A percentile compares a stretch with the other conserved stretches of the same genome.
These are phyloP conservation scores for Gloeopeniophorella convolvens DNA, from an alignment of 768 basidiomycete genomes.

Conservation along the genomic window DNA sequence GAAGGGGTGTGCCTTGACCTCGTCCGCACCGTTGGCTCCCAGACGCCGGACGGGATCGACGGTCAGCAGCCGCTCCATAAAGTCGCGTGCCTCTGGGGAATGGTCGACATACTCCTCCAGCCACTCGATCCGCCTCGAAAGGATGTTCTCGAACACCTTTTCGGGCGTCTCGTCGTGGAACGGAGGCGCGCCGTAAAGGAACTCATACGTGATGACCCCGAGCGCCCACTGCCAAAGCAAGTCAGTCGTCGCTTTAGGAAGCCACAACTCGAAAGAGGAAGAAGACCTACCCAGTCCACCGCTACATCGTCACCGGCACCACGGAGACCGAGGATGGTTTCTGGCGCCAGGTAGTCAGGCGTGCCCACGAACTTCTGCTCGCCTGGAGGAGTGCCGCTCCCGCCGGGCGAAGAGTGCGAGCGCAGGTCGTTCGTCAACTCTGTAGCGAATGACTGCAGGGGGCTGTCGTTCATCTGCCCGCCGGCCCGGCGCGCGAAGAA, in stretches of 20 bases:
- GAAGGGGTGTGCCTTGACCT: conserved; percentile 90
- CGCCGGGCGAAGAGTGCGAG: conserved; percentile 61
- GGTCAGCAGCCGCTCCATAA: conserved; percentile 83
- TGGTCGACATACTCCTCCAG: conserved; percentile 89
- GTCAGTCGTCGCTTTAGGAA: conserved; percentile 9
- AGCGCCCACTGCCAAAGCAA: conserved; percentile 77
- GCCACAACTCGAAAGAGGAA: conserved; percentile 13
- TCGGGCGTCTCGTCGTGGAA: conserved; percentile 98
- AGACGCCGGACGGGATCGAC: conserved; percentile 74
- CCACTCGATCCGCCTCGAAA: conserved; percentile 93
- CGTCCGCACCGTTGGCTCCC: conserved; percentile 81
- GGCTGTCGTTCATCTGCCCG: conserved; percentile 56
- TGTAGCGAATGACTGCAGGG: conserved; percentile 79
- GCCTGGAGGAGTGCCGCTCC: conserved; percentile 58
- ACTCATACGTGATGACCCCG: conserved; percentile 97
- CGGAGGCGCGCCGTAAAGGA: conserved; percentile 92
- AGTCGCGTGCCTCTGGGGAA: conserved; percentile 80
- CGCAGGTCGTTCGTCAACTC: conserved; percentile 79
- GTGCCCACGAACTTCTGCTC: conserved; percentile 97
- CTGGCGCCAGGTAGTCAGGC: conserved; percentile 94
- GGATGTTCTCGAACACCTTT: conserved; percentile 96
- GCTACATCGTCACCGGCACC: conserved; percentile 93
- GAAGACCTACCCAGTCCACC: conserved; percentile 85
- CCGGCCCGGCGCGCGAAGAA: conserved; percentile 36
- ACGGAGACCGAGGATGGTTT: conserved; percentile 90